Conservation (phyloP, 331 rosid species). For the Quercus tomentella region DNA sequence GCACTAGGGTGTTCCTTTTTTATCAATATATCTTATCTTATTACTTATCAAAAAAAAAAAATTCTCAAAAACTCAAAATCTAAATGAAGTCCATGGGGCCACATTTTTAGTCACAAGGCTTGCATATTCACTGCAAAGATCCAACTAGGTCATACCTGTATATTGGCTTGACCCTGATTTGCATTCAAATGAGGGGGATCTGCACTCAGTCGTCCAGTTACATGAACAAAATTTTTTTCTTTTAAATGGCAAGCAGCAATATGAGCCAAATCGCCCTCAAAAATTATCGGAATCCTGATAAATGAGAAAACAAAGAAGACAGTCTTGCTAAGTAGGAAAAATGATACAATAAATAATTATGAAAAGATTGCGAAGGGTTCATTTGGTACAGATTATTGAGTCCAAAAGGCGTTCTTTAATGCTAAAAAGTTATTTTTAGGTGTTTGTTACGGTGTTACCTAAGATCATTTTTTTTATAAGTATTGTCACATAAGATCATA, state of each 20-base stretch:
- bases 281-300: constrained; percentile 47
- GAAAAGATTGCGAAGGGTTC: neutral
- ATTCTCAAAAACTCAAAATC: neutral
- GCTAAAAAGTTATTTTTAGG: too few relatives aligned
- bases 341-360: neutral
- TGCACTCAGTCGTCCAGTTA: constrained; percentile 48
- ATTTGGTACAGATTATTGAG: too few relatives aligned
- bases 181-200: constrained; percentile 15
- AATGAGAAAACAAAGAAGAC: neutral
- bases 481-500: too few relatives aligned
- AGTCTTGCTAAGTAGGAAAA: neutral
- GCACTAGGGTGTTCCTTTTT: too few relatives aligned
- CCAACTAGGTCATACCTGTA: constrained; percentile 33
- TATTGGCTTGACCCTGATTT: constrained; percentile 5
- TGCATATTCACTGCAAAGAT: neutral
- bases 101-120: neutral
- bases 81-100: neutral
- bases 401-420: too few relatives aligned
- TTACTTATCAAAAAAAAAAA: too few relatives aligned
- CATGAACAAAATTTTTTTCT: constrained; percentile 38
- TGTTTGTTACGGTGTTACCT: too few relatives aligned
- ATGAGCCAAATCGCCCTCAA: constrained; percentile 68
- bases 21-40: too few relatives aligned
- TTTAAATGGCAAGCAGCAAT: constrained; percentile 51
- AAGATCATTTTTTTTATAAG: too few relatives aligned